phyloP scores from a whole-genome alignment of 495 filamentous ascomycete genomes.

The Lichenothelia convexa region DNA sequence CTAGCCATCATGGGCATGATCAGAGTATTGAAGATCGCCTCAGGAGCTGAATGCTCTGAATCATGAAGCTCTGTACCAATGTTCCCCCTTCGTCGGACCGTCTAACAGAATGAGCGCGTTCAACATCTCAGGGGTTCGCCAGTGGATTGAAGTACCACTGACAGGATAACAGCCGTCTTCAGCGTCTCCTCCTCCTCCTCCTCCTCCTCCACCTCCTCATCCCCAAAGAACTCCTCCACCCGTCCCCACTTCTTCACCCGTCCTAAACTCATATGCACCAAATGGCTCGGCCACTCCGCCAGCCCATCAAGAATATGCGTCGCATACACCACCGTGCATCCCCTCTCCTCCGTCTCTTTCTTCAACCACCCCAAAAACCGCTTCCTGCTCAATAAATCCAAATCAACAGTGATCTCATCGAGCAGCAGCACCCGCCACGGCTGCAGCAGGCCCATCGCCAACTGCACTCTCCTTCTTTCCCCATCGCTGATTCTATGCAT shows the following conservation, averaged over 20 bases:
- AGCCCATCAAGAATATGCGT: conserved; percentile 94
- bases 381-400: conserved; percentile 67
- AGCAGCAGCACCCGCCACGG: conserved; percentile 83
- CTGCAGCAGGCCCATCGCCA: conserved; percentile 88
- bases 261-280: conserved; percentile 87
- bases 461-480: conserved; percentile 76
- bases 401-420: conserved; percentile 94
- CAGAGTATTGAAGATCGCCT: too few species aligned
- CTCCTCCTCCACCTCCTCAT: too few species aligned
- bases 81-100: too few species aligned
- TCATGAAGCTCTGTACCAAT: too few species aligned
- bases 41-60: too few species aligned
- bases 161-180: too few species aligned
- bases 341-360: conserved; percentile 60
- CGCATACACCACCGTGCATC: conserved; percentile 89
- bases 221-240: conserved; percentile 41
- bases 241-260: conserved; percentile 67
- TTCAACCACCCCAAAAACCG: conserved; percentile 81
- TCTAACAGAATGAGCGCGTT: too few species aligned
- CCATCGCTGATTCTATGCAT: conserved; percentile 92
- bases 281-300: conserved; percentile 79
- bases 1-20: too few species aligned
- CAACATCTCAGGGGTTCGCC: too few species aligned
- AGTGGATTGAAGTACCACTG: too few species aligned
- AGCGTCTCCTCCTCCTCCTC: too few species aligned